These are phyloP conservation scores for Syncephalastrum racemosum DNA, from an alignment of 371 early-diverging fungal genomes.

Conservation along the genomic window DNA sequence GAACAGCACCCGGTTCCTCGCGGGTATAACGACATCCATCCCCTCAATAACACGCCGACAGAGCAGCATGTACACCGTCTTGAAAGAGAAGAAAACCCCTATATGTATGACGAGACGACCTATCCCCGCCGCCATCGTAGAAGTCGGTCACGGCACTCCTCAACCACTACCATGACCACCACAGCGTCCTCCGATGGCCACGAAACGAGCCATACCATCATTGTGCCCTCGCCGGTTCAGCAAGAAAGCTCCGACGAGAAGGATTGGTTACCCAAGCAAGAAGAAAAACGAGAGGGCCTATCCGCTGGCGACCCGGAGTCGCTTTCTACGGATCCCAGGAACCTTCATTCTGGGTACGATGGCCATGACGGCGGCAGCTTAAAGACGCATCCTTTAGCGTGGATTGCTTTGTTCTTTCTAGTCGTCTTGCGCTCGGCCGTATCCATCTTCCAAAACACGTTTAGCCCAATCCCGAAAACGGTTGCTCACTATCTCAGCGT, in stretches of 20 bases:
- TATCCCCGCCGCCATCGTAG: too few relatives aligned
- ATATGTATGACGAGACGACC: too few relatives aligned
- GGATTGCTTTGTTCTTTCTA: conserved; percentile 33
- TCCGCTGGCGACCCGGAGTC: too few relatives aligned
- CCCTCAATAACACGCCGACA: not conserved
- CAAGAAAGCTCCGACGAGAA: conserved; percentile 8
- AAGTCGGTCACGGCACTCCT: not conserved
- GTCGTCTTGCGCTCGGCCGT: conserved; percentile 35
- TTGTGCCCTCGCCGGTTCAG: conserved; percentile 5
- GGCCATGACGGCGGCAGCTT: too few relatives aligned
- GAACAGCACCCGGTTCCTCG: too few relatives aligned
- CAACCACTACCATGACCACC: not conserved
- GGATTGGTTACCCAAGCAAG: not conserved
- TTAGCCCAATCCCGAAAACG: conserved; percentile 39
- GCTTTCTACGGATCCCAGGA: too few relatives aligned
- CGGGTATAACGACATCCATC: not conserved
- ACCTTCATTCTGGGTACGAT: too few relatives aligned
- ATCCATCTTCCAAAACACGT: conserved; percentile 40
- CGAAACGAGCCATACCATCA: conserved; percentile 3
- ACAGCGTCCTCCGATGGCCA: too few relatives aligned
- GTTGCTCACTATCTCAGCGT: conserved; percentile 37
- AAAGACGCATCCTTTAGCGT: conserved; percentile 39
- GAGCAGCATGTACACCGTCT: not conserved
- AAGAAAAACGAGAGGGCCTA: not conserved
- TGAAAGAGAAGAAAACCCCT: not conserved